Evolutionary conservation across 306 rosid species (phyloP).

Genomic region (Styphnolobium japonicum): DNA sequence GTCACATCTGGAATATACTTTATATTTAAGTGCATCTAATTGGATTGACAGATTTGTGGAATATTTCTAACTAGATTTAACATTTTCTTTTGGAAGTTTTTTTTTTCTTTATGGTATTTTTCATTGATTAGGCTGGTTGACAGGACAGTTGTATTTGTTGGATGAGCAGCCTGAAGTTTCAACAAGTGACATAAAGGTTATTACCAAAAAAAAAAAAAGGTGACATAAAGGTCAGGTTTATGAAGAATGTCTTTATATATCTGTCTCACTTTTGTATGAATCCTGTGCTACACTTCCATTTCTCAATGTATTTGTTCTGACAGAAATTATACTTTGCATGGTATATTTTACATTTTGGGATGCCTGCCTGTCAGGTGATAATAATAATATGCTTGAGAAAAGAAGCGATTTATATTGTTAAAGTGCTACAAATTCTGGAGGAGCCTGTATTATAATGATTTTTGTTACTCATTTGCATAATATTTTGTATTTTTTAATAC

Average conservation of each 20-base stretch:
- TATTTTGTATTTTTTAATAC: slow-evolving; percentile 12
- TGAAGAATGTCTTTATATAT: slow-evolving; percentile 17
- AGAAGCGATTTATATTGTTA: not conserved
- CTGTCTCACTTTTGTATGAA: not conserved
- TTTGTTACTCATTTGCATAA: not conserved
- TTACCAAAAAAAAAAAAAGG: too few relatives aligned
- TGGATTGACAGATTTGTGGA: slow-evolving; percentile 6
- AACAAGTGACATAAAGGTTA: slow-evolving; percentile 55
- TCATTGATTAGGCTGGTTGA: slow-evolving; percentile 91
- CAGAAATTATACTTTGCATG: not conserved
- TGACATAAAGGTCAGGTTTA: slow-evolving; percentile 58
- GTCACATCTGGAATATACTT: slow-evolving; percentile 12
- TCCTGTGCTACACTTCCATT: not conserved
- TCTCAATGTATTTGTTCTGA: too few relatives aligned
- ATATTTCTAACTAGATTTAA: slow-evolving; percentile 26
- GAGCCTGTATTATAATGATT: not conserved
- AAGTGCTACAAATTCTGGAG: not conserved
- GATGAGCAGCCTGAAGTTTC: slow-evolving; percentile 81
- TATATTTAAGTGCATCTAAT: not conserved
- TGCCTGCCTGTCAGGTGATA: slow-evolving; percentile 1
- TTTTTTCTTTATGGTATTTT: slow-evolving; percentile 57
- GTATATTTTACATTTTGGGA: slow-evolving; percentile 14
- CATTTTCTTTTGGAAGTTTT: slow-evolving; percentile 46
- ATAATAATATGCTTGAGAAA: not conserved
- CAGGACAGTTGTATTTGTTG: slow-evolving; percentile 85